phyloP scores from a whole-genome alignment of 2,329 filamentous ascomycete genomes.

The Fusarium algeriense region DNA sequence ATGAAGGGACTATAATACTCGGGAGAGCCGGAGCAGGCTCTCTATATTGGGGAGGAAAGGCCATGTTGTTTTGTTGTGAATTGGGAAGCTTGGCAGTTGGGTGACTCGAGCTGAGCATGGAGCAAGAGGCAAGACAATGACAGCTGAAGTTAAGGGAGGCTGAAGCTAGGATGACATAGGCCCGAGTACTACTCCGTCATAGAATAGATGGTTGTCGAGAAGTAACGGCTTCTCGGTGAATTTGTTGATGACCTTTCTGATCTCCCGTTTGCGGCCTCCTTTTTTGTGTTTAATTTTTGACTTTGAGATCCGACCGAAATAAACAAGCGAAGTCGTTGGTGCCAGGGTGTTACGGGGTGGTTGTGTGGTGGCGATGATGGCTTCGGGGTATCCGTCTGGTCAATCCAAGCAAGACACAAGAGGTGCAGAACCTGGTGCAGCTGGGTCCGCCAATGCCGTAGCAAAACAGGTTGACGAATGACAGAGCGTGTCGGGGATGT shows the following conservation, averaged over 20 bases:
- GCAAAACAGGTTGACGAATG: conserved; percentile 37
- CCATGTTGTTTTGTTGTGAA: conserved; percentile 48
- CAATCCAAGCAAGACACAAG: conserved; percentile 23
- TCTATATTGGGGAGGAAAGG: conserved; percentile 53
- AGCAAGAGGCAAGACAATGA: conserved; percentile 43
- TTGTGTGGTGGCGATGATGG: conserved; percentile 46
- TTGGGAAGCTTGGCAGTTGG: conserved; percentile 29
- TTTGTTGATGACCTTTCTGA: background rate
- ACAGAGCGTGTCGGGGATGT: conserved; percentile 33
- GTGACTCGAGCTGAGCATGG: conserved; percentile 44
- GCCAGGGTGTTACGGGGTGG: conserved; percentile 39
- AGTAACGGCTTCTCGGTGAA: conserved; percentile 18
- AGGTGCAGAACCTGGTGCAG: conserved; percentile 42
- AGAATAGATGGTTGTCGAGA: conserved; percentile 30
- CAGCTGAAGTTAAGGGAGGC: conserved; percentile 44
- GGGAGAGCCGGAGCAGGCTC: conserved; percentile 53
- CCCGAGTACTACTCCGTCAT: conserved; percentile 44
- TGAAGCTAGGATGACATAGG: conserved; percentile 43
- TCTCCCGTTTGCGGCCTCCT: conserved; percentile 24
- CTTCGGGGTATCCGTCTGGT: conserved; percentile 45
- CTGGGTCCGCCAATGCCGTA: conserved; percentile 40
- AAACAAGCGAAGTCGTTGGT: conserved; percentile 35
- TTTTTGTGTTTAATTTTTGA: background rate
- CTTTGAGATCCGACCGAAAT: conserved; percentile 4
- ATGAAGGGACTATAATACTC: conserved; percentile 53